Conservation (phyloP, 2,329 filamentous ascomycete genomes). For the Venturia effusa region DNA sequence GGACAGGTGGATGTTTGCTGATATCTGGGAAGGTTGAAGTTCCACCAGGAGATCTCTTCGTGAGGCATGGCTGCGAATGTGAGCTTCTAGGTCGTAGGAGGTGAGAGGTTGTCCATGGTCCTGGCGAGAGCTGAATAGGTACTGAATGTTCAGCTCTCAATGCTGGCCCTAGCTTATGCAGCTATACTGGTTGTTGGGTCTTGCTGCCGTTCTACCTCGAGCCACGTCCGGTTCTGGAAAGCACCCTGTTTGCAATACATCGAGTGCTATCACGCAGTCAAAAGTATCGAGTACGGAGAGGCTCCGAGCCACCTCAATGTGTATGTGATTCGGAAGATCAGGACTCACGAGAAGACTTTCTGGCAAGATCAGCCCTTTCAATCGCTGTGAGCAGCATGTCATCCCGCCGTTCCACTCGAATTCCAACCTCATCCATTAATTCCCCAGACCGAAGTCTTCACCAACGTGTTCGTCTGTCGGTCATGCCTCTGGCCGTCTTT, state of each 20-base stretch:
- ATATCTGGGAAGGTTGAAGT: conserved; percentile 59
- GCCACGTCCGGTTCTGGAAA: not conserved
- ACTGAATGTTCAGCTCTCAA: not conserved
- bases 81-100: not conserved
- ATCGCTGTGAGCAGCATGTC: not conserved
- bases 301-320: not conserved
- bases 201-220: not conserved
- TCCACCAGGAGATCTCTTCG: conserved; percentile 57
- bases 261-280: not conserved
- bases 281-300: not conserved
- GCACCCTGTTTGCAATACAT: not conserved
- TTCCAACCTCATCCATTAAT: not conserved
- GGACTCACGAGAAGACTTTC: not conserved
- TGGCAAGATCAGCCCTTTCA: not conserved
- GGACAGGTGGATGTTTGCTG: conserved; percentile 60
- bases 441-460: not conserved
- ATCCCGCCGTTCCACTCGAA: not conserved
- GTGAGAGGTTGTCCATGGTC: not conserved
- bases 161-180: not conserved
- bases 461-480: not conserved
- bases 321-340: not conserved
- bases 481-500: not conserved
- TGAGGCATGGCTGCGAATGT: conserved; percentile 11
- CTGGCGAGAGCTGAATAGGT: not conserved
- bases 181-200: not conserved